Percentiles rank a stretch among this genome's conserved stretches.
These are phyloP conservation scores for Fusarium paranaense DNA, from an alignment of 2,329 filamentous ascomycete species.

Conservation along the genomic window DNA sequence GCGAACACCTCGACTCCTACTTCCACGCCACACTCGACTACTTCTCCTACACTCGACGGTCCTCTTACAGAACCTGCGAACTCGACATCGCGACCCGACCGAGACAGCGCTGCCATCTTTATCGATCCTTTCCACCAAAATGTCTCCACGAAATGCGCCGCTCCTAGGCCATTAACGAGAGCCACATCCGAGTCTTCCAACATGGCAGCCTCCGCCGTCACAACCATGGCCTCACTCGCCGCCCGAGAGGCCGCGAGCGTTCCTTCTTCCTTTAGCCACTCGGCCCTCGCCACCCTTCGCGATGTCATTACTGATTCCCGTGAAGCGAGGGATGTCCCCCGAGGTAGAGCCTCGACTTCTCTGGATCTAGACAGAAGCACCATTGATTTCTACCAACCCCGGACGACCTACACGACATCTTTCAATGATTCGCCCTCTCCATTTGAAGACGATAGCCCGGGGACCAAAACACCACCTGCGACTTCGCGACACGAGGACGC, in stretches of 20 bases:
- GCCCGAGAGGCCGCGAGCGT: constrained; percentile 46
- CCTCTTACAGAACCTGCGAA: constrained; percentile 19
- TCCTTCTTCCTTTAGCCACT: constrained; percentile 49
- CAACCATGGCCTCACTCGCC: constrained; percentile 46
- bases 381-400: constrained; percentile 39
- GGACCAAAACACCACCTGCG: constrained; percentile 17
- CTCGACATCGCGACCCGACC: constrained; percentile 31
- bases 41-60: constrained; percentile 15
- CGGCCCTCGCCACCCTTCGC: constrained; percentile 49
- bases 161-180: constrained; percentile 54
- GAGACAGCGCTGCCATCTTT: constrained; percentile 28
- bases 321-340: constrained; percentile 47
- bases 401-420: constrained; percentile 42
- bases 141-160: constrained; percentile 50
- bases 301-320: constrained; percentile 52
- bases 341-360: constrained; percentile 48
- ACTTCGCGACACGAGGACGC: constrained; percentile 30
- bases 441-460: constrained; percentile 35
- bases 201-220: constrained; percentile 50
- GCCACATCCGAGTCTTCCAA: constrained; percentile 46
- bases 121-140: constrained; percentile 41
- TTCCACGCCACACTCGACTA: constrained; percentile 13
- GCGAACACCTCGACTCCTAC: constrained; percentile 23
- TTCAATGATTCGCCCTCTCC: constrained; percentile 44
- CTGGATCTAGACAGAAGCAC: constrained; percentile 50